Conservation (phyloP, 2,329 filamentous ascomycete genomes). For the Massarina eburnea region DNA sequence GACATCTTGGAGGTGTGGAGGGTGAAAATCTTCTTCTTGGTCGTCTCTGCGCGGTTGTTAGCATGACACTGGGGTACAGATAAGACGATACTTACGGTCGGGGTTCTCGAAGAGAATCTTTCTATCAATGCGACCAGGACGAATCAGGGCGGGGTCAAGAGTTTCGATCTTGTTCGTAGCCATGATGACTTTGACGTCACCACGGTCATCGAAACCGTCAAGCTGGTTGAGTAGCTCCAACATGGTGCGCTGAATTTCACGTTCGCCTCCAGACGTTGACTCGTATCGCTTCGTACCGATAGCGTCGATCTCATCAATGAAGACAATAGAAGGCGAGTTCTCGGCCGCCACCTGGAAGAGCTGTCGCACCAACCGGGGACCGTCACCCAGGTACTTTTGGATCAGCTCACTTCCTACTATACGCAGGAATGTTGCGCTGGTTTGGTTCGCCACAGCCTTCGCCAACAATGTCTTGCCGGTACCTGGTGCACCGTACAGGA, state of each 20-base stretch:
- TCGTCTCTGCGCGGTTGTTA: conserved; percentile 76
- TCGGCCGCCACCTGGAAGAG: conserved; percentile 96
- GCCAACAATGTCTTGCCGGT: conserved; percentile 95
- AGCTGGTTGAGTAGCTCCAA: conserved; percentile 97
- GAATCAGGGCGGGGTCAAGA: conserved; percentile 91
- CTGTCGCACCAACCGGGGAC: conserved; percentile 90
- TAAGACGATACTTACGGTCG: conserved; percentile 55
- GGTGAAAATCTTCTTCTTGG: conserved; percentile 96
- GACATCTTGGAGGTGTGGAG: conserved; percentile 99
- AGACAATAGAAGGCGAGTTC: conserved; percentile 94
- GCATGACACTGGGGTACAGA: conserved; percentile 2
- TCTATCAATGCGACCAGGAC: conserved; percentile 95
- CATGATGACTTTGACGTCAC: conserved; percentile 99
- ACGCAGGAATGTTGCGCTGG: conserved; percentile 95
- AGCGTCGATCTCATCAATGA: conserved; percentile 98
- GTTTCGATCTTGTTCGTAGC: conserved; percentile 99
- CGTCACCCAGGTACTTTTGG: conserved; percentile 97
- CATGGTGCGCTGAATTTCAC: conserved; percentile 98
- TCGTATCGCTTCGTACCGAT: conserved; percentile 99
- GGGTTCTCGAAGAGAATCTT: conserved; percentile 85
- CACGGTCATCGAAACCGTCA: conserved; percentile 97
- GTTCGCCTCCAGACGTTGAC: conserved; percentile 92
- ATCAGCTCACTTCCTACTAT: conserved; percentile 97
- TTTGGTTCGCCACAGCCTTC: conserved; percentile 97
- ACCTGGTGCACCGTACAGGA: conserved; percentile 94